Conservation (phyloP, 352 stramenopile genomes). For the Pythium insidiosum region DNA sequence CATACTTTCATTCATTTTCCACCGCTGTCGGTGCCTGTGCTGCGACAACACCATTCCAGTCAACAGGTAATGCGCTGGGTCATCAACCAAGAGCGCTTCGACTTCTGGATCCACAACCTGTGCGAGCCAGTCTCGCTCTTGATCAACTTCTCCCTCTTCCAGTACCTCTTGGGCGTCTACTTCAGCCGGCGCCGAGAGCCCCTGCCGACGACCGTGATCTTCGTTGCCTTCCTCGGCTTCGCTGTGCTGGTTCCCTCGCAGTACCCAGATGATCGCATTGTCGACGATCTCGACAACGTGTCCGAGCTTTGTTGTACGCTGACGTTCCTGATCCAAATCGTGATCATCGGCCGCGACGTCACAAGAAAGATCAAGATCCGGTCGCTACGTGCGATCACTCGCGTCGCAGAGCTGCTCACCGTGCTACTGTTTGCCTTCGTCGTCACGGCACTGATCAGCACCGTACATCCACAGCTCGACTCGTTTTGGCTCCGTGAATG, state of each 20-base stretch:
- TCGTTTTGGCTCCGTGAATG: slow-evolving; percentile 1
- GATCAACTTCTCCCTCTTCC: slow-evolving; percentile 31
- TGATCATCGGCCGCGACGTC: slow-evolving; percentile 9
- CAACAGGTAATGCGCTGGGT: too few species aligned
- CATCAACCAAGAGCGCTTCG: too few species aligned
- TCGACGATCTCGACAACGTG: slow-evolving; percentile 7
- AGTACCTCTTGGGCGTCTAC: slow-evolving; percentile 28
- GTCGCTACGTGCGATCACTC: too few species aligned
- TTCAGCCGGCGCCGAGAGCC: slow-evolving; percentile 12
- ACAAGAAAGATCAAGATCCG: slow-evolving; percentile 10
- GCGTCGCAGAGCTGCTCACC: slow-evolving; percentile 10
- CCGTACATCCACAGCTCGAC: background rate
- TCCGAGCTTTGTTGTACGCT: slow-evolving; percentile 5
- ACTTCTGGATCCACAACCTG: too few species aligned
- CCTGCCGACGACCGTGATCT: slow-evolving; percentile 12
- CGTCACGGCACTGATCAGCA: background rate
- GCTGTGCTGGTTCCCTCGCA: slow-evolving; percentile 20
- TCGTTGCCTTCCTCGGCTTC: slow-evolving; percentile 15
- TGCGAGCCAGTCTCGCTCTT: slow-evolving; percentile 25
- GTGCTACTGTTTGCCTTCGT: background rate
- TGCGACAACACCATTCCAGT: too few species aligned
- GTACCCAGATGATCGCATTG: slow-evolving; percentile 6
- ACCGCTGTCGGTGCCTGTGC: too few species aligned
- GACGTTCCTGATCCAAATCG: slow-evolving; percentile 12
- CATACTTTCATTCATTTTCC: too few species aligned